phyloP scores from a whole-genome alignment of 768 basidiomycete genomes.

The Epithele typhae region DNA sequence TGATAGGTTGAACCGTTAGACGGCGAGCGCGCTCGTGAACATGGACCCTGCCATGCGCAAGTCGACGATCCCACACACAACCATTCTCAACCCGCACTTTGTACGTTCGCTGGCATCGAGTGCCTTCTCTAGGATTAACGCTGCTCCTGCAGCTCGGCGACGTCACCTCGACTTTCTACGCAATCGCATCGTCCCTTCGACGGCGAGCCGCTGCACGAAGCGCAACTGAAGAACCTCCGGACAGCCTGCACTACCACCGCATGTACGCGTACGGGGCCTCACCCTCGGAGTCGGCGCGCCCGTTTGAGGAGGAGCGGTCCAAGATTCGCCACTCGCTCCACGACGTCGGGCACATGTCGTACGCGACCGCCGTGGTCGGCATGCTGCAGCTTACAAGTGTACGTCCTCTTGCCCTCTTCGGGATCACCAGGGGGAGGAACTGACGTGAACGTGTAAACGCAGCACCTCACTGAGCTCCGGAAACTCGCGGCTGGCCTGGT shows the following conservation, averaged over 20 bases:
- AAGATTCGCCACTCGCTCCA: constrained; percentile 15
- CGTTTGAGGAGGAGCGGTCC: neutral
- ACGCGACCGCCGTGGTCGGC: constrained; percentile 35
- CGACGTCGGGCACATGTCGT: constrained; percentile 33
- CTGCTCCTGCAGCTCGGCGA: constrained; percentile 40
- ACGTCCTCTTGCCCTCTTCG: neutral
- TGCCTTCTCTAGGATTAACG: too few species aligned
- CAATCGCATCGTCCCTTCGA: constrained; percentile 41
- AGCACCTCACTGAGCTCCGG: constrained; percentile 37
- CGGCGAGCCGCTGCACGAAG: constrained; percentile 40
- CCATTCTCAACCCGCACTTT: constrained; percentile 52
- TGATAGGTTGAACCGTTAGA: too few species aligned
- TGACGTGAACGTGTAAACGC: neutral
- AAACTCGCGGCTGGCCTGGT: constrained; percentile 32
- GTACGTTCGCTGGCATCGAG: too few species aligned
- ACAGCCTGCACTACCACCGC: constrained; percentile 43
- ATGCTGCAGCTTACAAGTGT: constrained; percentile 35
- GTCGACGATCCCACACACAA: constrained; percentile 37
- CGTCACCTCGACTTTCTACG: constrained; percentile 38
- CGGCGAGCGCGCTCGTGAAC: constrained; percentile 38
- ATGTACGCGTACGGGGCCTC: constrained; percentile 15
- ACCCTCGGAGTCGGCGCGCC: too few species aligned
- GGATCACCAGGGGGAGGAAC: too few species aligned
- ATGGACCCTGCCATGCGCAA: constrained; percentile 39
- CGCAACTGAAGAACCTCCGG: constrained; percentile 38